Evolutionary conservation across 2,329 filamentous ascomycete species (phyloP), one percentile per base, ranked within the genome.

Genomic region (Sclerotinia borealis): DNA sequence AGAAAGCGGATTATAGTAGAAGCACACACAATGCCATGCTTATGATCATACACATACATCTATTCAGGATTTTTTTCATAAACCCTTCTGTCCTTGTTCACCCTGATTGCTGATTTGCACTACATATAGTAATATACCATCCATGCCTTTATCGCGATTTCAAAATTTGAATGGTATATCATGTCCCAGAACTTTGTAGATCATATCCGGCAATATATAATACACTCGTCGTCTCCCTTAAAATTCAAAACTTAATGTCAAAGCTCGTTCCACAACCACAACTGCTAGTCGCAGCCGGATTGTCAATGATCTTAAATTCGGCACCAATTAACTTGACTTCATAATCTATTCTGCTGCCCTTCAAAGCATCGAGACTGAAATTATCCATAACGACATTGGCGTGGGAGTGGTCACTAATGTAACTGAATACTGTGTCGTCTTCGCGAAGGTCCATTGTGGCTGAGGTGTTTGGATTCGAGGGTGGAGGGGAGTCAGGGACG

Each of bases 241-340:
- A 66, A 78, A 87, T 75, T 84, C 77, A 59, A 37, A 63, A 59
- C 74, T 93, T 92, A 68, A 98, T 92, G 78, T 98, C 95, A 77
- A 99, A 99, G 75, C 93, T 98, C 19, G 93, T 97, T 9, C 95
- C 95, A 77, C 95, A 99, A 1, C 95, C 95, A 79, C 95, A 99
- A 75, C 91, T 96, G 77, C 93, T 98, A 64, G 90, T 92, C 5
- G 95, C 95, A 47, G 86, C 81, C 0, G 95, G 95, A 73, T 98
- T 99, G 71, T 96, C 93, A 65, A 92, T 88, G 72, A 99, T 92
- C 81, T 96, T 96, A 77, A 99, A 99, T 78, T 98, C 93, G 72
- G 88, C 91, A 31, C 90, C 90, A 73, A 97, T 97, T 77, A 99
- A 80, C 79, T 98, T 95, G 84, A 90, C 95, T 0, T 93, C 97